These are phyloP conservation scores for Globisporangium megalacanthum DNA, from an alignment of 352 stramenopile genomes.

Conservation along the genomic window DNA sequence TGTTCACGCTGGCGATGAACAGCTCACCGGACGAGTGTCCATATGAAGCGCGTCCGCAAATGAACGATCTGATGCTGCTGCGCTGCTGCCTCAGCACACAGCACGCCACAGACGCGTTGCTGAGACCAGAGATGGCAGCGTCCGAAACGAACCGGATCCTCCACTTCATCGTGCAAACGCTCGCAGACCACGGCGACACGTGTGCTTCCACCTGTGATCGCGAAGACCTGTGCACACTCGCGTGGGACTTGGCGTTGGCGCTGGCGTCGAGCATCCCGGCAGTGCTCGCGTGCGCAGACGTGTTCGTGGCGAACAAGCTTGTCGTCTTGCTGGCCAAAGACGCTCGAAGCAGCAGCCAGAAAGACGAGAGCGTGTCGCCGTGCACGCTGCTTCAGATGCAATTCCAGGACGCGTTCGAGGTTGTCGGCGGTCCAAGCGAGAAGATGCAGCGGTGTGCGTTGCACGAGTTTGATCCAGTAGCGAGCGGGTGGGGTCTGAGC, in stretches of 20 bases:
- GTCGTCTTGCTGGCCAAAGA: neutral
- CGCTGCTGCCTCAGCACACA: conserved; percentile 31
- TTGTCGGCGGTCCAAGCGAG: conserved; percentile 31
- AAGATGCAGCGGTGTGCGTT: conserved; percentile 19
- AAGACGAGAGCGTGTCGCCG: conserved; percentile 1
- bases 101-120: conserved; percentile 11
- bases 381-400: conserved; percentile 33
- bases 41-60: conserved; percentile 1
- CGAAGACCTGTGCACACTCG: conserved; percentile 42
- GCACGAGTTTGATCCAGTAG: conserved; percentile 17
- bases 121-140: neutral
- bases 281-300: conserved; percentile 18
- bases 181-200: conserved; percentile 17
- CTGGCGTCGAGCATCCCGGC: conserved; percentile 31
- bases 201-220: conserved; percentile 18
- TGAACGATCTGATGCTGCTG: conserved; percentile 19
- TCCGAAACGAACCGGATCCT: conserved; percentile 4
- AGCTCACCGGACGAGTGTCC: conserved; percentile 35
- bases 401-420: conserved; percentile 22
- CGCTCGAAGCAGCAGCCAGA: neutral
- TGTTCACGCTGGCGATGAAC: conserved; percentile 31
- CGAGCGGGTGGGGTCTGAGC: neutral
- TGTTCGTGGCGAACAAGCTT: conserved; percentile 5
- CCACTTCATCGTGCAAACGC: conserved; percentile 20
- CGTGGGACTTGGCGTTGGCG: conserved; percentile 25